Evolutionary conservation across 495 filamentous ascomycete genomes (phyloP).

Genomic region (Daldinia grandis): DNA sequence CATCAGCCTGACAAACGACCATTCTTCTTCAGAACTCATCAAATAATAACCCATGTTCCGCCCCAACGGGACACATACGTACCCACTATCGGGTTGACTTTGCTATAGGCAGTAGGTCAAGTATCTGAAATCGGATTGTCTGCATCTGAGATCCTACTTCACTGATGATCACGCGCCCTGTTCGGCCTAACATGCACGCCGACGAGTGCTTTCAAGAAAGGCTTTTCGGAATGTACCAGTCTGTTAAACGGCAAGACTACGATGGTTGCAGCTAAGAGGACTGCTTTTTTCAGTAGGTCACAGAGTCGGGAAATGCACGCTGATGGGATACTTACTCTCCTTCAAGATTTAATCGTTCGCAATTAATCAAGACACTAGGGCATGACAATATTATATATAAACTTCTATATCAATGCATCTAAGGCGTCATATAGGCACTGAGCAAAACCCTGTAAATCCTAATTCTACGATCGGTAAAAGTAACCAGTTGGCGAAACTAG

Average conservation of each 20-base stretch:
- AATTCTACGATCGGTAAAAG: slow-evolving; percentile 1
- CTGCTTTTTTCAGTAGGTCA: neutral
- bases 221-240: neutral
- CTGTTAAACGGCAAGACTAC: neutral
- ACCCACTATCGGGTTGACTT: neutral
- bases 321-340: neutral
- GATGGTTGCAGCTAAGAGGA: slow-evolving; percentile 1
- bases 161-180: slow-evolving; percentile 2
- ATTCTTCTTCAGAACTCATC: neutral
- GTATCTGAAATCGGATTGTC: neutral
- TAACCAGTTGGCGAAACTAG: neutral
- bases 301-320: neutral
- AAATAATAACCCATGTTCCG: neutral
- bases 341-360: neutral
- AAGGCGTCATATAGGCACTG: neutral
- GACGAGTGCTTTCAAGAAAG: slow-evolving; percentile 6
- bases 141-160: neutral
- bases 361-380: neutral
- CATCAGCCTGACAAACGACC: neutral
- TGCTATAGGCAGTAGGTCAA: slow-evolving; percentile 9
- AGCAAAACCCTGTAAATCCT: slow-evolving; percentile 14
- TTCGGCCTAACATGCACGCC: slow-evolving; percentile 1
- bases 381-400: slow-evolving; percentile 5
- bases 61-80: neutral
- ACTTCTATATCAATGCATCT: neutral